Percentiles rank a stretch among this genome's conserved stretches.
Conservation (phyloP, 164 flowering plant genomes). For the Nymphaea thermarum region DNA sequence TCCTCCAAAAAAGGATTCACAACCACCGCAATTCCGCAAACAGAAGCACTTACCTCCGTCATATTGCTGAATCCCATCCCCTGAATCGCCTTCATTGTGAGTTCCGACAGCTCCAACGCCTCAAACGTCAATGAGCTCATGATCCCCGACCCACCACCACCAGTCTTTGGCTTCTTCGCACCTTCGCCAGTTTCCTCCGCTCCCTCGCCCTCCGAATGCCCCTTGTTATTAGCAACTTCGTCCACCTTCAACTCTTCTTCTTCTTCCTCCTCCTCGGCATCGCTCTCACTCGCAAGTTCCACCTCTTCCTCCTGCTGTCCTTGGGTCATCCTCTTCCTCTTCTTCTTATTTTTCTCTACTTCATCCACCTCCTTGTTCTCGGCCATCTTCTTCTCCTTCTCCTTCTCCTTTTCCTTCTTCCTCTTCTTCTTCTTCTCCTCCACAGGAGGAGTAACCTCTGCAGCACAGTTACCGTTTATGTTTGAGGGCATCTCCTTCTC, state of each 20-base stretch:
- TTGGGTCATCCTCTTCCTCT: constrained; percentile 4
- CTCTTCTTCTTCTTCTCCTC: constrained; percentile 25
- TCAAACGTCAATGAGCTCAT: constrained; percentile 63
- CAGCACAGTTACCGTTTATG: constrained; percentile 4
- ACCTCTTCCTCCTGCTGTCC: not conserved
- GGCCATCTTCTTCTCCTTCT: not conserved
- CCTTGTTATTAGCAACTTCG: not conserved
- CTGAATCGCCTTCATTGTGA: constrained; percentile 54
- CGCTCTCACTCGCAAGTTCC: not conserved
- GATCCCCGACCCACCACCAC: constrained; percentile 43
- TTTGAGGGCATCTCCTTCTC: not conserved
- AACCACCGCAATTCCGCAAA: not conserved
- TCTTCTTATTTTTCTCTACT: not conserved
- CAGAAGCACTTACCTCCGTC: constrained; percentile 55
- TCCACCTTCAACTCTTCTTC: constrained; percentile 4
- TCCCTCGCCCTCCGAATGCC: not conserved
- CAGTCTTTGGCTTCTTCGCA: constrained; percentile 10
- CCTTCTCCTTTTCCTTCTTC: constrained; percentile 9
- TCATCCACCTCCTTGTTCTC: constrained; percentile 4
- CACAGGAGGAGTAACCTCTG: constrained; percentile 3
- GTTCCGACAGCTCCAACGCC: constrained; percentile 43
- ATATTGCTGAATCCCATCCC: constrained; percentile 66
- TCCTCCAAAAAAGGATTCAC: not conserved
- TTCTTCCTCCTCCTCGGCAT: constrained; percentile 6
- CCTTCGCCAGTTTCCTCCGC: not conserved